A percentile compares a stretch with the other conserved stretches of the same genome.
These are phyloP conservation scores for Quercus tomentella DNA, from an alignment of 331 rosid species.

Conservation along the genomic window DNA sequence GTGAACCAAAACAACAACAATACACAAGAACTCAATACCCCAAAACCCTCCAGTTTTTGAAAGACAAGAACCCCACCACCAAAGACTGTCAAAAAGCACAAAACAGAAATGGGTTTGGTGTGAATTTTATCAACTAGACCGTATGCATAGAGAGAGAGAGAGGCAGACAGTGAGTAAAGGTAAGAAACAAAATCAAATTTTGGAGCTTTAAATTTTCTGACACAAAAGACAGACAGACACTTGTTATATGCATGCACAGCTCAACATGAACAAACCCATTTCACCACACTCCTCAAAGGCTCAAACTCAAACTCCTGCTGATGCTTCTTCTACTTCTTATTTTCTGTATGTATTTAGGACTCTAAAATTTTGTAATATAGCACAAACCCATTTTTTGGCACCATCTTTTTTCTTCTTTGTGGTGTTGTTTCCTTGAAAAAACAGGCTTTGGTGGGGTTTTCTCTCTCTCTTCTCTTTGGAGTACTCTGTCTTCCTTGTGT, in stretches of 20 bases:
- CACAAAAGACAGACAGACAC: slow-evolving; percentile 15
- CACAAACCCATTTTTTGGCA: slow-evolving; percentile 27
- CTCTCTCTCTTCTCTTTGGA: slow-evolving; percentile 31
- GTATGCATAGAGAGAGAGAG: background rate
- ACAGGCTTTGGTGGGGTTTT: slow-evolving; percentile 32
- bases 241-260: slow-evolving; percentile 29
- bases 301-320: background rate
- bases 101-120: slow-evolving; percentile 3
- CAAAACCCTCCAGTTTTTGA: slow-evolving; percentile 54
- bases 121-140: slow-evolving; percentile 21
- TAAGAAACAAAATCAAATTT: slow-evolving; percentile 6
- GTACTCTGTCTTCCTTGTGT: slow-evolving; percentile 68
- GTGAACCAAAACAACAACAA: slow-evolving; percentile 23
- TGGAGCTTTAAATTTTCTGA: slow-evolving; percentile 10
- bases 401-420: slow-evolving; percentile 12
- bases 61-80: slow-evolving; percentile 27
- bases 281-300: slow-evolving; percentile 2
- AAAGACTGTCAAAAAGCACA: slow-evolving; percentile 2
- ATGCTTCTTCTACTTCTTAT: slow-evolving; percentile 15
- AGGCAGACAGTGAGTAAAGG: slow-evolving; percentile 1
- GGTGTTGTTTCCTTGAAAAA: background rate
- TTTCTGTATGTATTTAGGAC: background rate
- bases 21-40: slow-evolving; percentile 27
- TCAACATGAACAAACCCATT: slow-evolving; percentile 35
- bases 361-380: slow-evolving; percentile 1